A percentile compares a stretch with the other conserved stretches of the same genome.
Evolutionary conservation across 768 basidiomycete species (phyloP).

Genomic region (Sistotremastrum suecicum): DNA sequence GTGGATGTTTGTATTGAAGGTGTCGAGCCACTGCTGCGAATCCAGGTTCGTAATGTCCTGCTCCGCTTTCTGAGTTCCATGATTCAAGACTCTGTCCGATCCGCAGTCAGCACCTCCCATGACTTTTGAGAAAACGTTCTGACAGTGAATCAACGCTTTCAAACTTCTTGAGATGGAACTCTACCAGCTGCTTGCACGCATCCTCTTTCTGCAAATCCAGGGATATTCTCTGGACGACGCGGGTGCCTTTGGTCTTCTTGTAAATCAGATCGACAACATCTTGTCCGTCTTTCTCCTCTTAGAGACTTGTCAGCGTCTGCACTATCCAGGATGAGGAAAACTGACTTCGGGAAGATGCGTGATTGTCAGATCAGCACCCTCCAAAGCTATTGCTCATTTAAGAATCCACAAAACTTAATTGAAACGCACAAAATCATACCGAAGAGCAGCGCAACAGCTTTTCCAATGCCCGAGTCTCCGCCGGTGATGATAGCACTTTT

Average conservation of each 20-base stretch:
- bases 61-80: conserved; percentile 29
- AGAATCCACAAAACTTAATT: conserved; percentile 6
- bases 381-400: conserved; percentile 3
- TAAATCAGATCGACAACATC: conserved; percentile 22
- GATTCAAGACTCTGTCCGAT: conserved; percentile 24
- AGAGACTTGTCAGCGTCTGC: conserved; percentile 17
- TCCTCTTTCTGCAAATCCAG: conserved; percentile 26
- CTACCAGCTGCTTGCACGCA: conserved; percentile 22
- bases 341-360: not conserved
- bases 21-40: conserved; percentile 29
- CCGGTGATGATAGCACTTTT: conserved; percentile 36
- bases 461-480: conserved; percentile 35
- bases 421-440: conserved; percentile 9
- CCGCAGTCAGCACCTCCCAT: not conserved
- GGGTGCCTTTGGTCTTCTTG: conserved; percentile 22
- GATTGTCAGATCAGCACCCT: not conserved
- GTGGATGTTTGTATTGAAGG: conserved; percentile 24
- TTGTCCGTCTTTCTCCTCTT: conserved; percentile 28
- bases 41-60: conserved; percentile 21
- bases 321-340: conserved; percentile 19
- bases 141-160: conserved; percentile 26
- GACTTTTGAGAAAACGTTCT: conserved; percentile 2
- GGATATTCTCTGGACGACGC: conserved; percentile 22
- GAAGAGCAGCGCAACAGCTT: conserved; percentile 27
- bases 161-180: conserved; percentile 23